phyloP scores from a whole-genome alignment of 257 asterid species.

The Solanum sejunctum region DNA sequence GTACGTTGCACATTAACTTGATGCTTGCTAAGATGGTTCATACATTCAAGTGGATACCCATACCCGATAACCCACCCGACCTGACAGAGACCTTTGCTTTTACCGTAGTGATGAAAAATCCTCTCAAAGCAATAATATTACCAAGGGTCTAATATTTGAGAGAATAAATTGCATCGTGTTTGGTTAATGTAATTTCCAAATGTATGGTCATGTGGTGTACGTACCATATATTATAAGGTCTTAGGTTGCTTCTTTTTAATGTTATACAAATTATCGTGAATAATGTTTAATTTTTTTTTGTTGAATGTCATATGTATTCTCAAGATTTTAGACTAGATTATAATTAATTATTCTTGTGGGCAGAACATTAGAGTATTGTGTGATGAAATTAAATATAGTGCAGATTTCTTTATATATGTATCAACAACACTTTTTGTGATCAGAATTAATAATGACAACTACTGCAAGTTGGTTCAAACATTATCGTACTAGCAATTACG shows the following conservation, averaged over 20 bases:
- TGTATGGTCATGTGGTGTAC: not conserved
- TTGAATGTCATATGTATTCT: not conserved
- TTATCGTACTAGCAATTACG: not conserved
- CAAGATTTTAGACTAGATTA: not conserved
- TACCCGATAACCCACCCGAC: slow-evolving; percentile 76
- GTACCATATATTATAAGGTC: not conserved
- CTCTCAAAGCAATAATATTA: slow-evolving; percentile 68
- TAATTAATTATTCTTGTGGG: not conserved
- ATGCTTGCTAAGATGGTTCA: slow-evolving; percentile 80
- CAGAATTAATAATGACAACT: not conserved
- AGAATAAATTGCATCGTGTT: not conserved
- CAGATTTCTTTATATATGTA: not conserved
- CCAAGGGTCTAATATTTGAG: slow-evolving; percentile 49
- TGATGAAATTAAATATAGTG: not conserved
- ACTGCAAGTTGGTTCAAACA: not conserved
- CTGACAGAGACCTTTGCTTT: slow-evolving; percentile 83
- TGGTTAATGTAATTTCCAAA: not conserved
- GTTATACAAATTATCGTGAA: not conserved
- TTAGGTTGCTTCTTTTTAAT: not conserved
- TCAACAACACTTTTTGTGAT: not conserved
- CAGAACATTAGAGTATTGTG: not conserved
- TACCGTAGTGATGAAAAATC: slow-evolving; percentile 83
- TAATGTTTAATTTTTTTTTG: not conserved
- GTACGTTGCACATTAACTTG: slow-evolving; percentile 54
- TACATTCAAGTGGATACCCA: slow-evolving; percentile 70